Percentiles rank a stretch among this genome's conserved stretches.
phyloP scores from a whole-genome alignment of 805 yeast species.

The Sugiyamaella mastotermitis region DNA sequence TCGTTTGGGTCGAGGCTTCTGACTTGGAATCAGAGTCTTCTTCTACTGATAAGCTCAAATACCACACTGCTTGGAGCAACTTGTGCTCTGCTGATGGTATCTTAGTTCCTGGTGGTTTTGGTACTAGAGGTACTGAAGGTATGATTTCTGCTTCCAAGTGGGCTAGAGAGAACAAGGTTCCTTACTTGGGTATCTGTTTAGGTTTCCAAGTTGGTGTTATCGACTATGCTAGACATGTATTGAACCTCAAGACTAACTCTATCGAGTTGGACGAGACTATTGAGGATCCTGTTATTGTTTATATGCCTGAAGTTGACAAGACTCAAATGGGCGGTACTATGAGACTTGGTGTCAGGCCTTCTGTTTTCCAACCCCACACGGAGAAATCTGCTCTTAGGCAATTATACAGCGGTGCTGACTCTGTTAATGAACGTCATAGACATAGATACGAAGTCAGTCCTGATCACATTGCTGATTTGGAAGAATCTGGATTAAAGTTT shows the following conservation, averaged over 20 bases:
- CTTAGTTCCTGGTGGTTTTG: slow-evolving; percentile 98
- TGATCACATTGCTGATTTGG: slow-evolving; percentile 61
- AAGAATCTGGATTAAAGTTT: slow-evolving; percentile 72
- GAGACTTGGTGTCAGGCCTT: slow-evolving; percentile 94
- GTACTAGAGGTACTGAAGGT: slow-evolving; percentile 95
- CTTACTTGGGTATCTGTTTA: slow-evolving; percentile 93
- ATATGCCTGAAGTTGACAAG: slow-evolving; percentile 98
- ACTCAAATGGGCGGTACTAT: slow-evolving; percentile 96
- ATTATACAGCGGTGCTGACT: slow-evolving; percentile 65
- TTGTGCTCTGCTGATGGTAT: slow-evolving; percentile 94
- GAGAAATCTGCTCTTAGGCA: slow-evolving; percentile 67
- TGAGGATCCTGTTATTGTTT: slow-evolving; percentile 70
- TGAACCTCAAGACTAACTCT: slow-evolving; percentile 57
- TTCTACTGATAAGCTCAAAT: slow-evolving; percentile 59
- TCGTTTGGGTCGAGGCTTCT: slow-evolving; percentile 94
- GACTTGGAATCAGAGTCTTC: slow-evolving; percentile 76
- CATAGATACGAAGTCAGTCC: slow-evolving; percentile 98
- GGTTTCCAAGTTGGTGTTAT: slow-evolving; percentile 97
- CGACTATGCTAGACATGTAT: slow-evolving; percentile 78
- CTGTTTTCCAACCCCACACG: slow-evolving; percentile 64
- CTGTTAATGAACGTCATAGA: slow-evolving; percentile 91
- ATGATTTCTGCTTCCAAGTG: slow-evolving; percentile 95
- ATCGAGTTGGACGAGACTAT: slow-evolving; percentile 72
- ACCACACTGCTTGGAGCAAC: slow-evolving; percentile 93
- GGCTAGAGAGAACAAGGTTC: slow-evolving; percentile 95